Conservation (phyloP, 2,329 filamentous ascomycete species). For the Cordyceps tenuipes region DNA sequence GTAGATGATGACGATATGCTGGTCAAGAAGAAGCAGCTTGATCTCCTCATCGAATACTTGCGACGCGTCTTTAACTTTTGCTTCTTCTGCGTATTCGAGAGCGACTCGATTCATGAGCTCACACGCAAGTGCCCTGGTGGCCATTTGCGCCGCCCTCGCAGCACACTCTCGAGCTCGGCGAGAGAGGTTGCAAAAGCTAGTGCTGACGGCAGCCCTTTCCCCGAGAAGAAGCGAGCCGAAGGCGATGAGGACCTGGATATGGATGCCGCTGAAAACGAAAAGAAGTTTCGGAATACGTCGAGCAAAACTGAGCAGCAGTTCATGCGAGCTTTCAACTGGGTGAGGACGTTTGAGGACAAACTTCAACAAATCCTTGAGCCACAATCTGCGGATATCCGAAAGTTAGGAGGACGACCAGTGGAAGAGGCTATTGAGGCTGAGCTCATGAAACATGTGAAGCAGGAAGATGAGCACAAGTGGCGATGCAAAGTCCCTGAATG, state of each 20-base stretch:
- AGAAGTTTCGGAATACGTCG: conserved; percentile 60
- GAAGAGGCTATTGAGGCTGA: conserved; percentile 87
- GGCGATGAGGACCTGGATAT: conserved; percentile 54
- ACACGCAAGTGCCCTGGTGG: conserved; percentile 93
- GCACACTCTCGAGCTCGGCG: conserved; percentile 72
- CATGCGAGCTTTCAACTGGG: conserved; percentile 95
- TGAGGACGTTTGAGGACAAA: conserved; percentile 97
- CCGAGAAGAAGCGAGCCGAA: conserved; percentile 68
- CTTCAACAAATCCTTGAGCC: conserved; percentile 87
- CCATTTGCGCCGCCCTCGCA: conserved; percentile 85
- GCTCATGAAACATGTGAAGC: conserved; percentile 79
- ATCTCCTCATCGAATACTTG: conserved; percentile 91
- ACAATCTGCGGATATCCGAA: conserved; percentile 75
- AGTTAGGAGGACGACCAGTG: conserved; percentile 78
- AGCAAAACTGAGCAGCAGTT: conserved; percentile 85
- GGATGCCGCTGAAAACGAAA: conserved; percentile 46
- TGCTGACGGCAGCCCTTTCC: conserved; percentile 74
- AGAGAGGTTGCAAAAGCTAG: conserved; percentile 82
- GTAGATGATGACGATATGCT: conserved; percentile 83
- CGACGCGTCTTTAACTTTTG: conserved; percentile 97
- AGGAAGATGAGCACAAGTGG: conserved; percentile 96
- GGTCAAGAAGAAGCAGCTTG: conserved; percentile 92
- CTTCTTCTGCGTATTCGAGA: conserved; percentile 99
- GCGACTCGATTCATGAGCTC: conserved; percentile 92
- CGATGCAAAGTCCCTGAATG: conserved; percentile 95